Evolutionary conservation across 2,329 filamentous ascomycete genomes (phyloP).

Genomic region (Colletotrichum sp.): DNA sequence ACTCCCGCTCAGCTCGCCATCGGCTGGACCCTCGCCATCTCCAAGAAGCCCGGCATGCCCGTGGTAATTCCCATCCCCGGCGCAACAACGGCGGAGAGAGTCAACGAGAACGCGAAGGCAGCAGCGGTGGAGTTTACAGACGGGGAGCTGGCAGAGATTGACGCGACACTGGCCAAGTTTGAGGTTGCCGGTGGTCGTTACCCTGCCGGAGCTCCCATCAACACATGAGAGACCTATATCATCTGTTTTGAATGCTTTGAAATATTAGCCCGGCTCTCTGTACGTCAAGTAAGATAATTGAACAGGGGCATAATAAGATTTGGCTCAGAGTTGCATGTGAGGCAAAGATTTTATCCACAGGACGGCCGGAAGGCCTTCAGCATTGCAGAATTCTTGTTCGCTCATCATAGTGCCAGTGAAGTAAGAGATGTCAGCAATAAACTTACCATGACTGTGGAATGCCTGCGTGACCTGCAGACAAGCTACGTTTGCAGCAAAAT

Average conservation of each 20-base stretch:
- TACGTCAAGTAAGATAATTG: neutral
- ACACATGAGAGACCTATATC: slow-evolving; percentile 36
- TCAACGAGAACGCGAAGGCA: slow-evolving; percentile 64
- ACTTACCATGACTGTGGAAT: slow-evolving; percentile 13
- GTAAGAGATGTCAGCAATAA: slow-evolving; percentile 31
- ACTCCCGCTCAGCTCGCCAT: slow-evolving; percentile 71
- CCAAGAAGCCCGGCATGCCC: slow-evolving; percentile 56
- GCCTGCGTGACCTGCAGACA: neutral
- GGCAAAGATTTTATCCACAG: slow-evolving; percentile 36
- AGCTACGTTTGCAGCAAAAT: neutral
- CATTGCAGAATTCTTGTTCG: slow-evolving; percentile 54
- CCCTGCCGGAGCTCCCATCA: slow-evolving; percentile 34
- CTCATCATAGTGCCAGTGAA: slow-evolving; percentile 28
- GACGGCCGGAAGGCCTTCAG: slow-evolving; percentile 36
- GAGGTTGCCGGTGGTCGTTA: slow-evolving; percentile 56
- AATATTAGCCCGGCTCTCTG: neutral
- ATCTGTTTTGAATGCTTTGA: neutral
- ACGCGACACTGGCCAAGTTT: slow-evolving; percentile 53
- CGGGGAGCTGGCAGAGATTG: slow-evolving; percentile 56
- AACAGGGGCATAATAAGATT: neutral
- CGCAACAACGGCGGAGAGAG: slow-evolving; percentile 58
- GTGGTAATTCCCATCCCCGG: slow-evolving; percentile 71
- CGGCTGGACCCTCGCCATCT: slow-evolving; percentile 62
- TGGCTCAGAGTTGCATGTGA: slow-evolving; percentile 17
- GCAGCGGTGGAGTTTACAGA: slow-evolving; percentile 54